Evolutionary conservation across 805 yeast genomes (phyloP).

Genomic region (Cyberlindnera nakhonratchasimensis): DNA sequence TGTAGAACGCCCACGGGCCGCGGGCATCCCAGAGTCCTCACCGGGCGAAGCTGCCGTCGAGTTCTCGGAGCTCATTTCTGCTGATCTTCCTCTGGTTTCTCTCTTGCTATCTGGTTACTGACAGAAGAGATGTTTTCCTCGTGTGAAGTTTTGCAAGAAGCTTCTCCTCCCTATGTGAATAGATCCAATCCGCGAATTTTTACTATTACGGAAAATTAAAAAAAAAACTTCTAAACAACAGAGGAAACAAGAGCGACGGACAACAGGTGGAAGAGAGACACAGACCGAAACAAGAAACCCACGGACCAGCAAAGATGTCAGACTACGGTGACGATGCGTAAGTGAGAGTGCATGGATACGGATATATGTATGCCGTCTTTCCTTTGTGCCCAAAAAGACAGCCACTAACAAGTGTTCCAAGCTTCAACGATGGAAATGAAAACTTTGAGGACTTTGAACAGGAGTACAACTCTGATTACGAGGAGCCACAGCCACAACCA

Average conservation of each 20-base stretch:
- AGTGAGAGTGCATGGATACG: no score
- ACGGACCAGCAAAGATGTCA: constrained; percentile 37
- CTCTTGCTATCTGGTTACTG: not conserved
- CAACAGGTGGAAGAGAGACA: not conserved
- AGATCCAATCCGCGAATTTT: constrained; percentile 1
- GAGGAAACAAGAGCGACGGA: not conserved
- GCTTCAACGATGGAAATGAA: constrained; percentile 68
- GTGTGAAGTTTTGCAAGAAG: no score
- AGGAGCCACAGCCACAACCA: constrained; percentile 35
- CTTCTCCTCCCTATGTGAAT: no score
- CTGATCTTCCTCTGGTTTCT: not conserved
- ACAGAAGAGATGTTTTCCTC: no score
- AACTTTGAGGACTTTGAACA: constrained; percentile 80
- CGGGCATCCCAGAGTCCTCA: not conserved
- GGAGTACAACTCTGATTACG: constrained; percentile 78
- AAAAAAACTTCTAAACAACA: not conserved
- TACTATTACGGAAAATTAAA: not conserved
- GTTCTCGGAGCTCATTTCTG: not conserved
- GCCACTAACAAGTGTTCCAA: constrained; percentile 15
- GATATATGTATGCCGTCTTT: not conserved
- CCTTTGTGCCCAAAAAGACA: not conserved
- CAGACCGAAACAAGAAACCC: not conserved
- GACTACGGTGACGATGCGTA: constrained; percentile 52
- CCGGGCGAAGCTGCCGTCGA: not conserved
- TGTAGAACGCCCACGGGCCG: constrained; percentile 1